A percentile compares a stretch with the other conserved stretches of the same genome.
Conservation (phyloP, 176 grass and related monocot genomes). For the Oryza rufipogon region DNA sequence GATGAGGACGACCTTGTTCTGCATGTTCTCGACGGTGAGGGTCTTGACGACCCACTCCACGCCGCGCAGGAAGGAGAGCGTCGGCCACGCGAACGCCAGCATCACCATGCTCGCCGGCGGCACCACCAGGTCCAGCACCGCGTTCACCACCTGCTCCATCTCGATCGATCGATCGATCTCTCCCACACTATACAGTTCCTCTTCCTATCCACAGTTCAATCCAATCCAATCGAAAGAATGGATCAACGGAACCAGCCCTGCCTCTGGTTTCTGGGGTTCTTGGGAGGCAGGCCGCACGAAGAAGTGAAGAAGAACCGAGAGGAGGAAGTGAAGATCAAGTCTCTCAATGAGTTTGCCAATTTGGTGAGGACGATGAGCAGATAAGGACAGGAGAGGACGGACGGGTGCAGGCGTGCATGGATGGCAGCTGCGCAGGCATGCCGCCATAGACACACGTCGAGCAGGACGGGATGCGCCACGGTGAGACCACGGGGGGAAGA, state of each 20-base stretch:
- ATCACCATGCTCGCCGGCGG: conserved; percentile 96
- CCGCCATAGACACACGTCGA: background rate
- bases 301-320: no score
- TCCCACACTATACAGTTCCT: no score
- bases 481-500: background rate
- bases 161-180: background rate
- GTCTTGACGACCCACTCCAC: conserved; percentile 67
- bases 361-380: background rate
- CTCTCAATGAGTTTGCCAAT: background rate
- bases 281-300: background rate
- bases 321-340: background rate
- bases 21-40: conserved; percentile 74
- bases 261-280: background rate
- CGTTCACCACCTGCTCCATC: conserved; percentile 56
- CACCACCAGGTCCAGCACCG: conserved; percentile 75
- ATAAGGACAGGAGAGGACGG: conserved; percentile 8
- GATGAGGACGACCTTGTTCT: conserved; percentile 77
- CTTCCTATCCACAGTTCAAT: no score
- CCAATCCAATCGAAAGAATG: background rate
- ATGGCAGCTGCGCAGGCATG: conserved; percentile 31
- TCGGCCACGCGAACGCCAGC: conserved; percentile 91
- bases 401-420: conserved; percentile 27
- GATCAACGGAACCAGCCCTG: background rate
- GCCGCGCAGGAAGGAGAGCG: conserved; percentile 64
- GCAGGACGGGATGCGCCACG: background rate